phyloP scores from a whole-genome alignment of 495 filamentous ascomycete species.

The Jackrogersella minutella region DNA sequence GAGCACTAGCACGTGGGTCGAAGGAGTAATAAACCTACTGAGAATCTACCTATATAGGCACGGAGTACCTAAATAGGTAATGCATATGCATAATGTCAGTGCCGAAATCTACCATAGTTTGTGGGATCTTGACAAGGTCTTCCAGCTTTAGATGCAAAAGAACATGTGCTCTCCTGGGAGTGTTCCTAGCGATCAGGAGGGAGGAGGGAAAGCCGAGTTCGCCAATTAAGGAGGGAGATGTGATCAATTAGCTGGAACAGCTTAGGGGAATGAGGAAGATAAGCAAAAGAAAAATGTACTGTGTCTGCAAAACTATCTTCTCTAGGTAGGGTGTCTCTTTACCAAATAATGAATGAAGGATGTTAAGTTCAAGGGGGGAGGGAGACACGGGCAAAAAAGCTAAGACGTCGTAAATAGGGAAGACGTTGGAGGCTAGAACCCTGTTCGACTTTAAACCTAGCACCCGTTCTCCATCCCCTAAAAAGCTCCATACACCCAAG shows the following conservation, averaged over 20 bases:
- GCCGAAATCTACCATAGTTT: constrained; percentile 33
- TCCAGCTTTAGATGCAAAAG: constrained; percentile 12
- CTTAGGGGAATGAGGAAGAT: background rate
- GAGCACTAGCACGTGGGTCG: constrained; percentile 30
- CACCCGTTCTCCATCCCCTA: constrained; percentile 37
- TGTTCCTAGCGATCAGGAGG: background rate
- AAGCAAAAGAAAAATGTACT: constrained; percentile 10
- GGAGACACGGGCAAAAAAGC: constrained; percentile 1
- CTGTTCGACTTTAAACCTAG: constrained; percentile 31
- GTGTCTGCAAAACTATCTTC: constrained; percentile 7
- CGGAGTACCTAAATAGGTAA: background rate
- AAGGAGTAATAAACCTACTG: constrained; percentile 33
- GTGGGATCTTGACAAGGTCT: constrained; percentile 10
- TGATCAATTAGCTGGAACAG: background rate
- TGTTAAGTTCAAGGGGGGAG: constrained; percentile 8
- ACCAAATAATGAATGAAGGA: constrained; percentile 3
- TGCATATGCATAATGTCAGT: constrained; percentile 30
- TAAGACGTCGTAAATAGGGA: constrained; percentile 20
- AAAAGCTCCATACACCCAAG: constrained; percentile 43
- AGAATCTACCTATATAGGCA: background rate
- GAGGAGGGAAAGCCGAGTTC: background rate
- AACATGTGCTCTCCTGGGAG: background rate
- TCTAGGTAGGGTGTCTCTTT: constrained; percentile 15
- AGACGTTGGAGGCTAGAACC: constrained; percentile 37
- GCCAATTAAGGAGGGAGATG: constrained; percentile 1